Conservation (phyloP, 495 filamentous ascomycete genomes). For the Aspergillus cristatus region DNA sequence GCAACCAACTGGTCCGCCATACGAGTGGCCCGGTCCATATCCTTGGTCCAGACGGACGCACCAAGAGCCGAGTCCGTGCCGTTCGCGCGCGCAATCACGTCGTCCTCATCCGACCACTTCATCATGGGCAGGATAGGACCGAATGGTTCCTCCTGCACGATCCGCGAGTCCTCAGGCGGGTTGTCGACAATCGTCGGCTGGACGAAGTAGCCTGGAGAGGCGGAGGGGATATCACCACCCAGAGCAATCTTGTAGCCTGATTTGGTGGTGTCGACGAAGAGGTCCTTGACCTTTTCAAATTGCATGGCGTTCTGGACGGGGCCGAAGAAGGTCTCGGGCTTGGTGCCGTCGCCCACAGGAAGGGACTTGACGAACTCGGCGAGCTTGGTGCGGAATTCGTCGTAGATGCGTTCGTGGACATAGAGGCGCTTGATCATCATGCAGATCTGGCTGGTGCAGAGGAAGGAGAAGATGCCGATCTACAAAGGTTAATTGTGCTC, state of each 20-base stretch:
- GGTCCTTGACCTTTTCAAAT: conserved; percentile 40
- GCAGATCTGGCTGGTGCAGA: conserved; percentile 44
- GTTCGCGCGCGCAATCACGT: conserved; percentile 46
- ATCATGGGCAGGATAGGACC: conserved; percentile 45
- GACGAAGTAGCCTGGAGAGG: conserved; percentile 37
- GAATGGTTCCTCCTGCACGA: conserved; percentile 35
- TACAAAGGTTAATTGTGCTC: conserved; percentile 3
- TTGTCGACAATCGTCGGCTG: conserved; percentile 47
- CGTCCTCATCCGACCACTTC: conserved; percentile 42
- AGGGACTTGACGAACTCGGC: conserved; percentile 43
- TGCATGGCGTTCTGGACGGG: conserved; percentile 53
- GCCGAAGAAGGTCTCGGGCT: conserved; percentile 33
- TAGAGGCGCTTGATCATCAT: conserved; percentile 55
- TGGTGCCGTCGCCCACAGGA: conserved; percentile 32
- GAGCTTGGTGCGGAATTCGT: conserved; percentile 45
- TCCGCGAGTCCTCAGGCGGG: conserved; percentile 37
- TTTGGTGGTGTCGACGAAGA: conserved; percentile 34
- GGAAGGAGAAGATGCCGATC: conserved; percentile 38
- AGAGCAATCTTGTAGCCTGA: conserved; percentile 29
- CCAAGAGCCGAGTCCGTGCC: conserved; percentile 42
- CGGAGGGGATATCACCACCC: conserved; percentile 15
- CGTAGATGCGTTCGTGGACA: conserved; percentile 57
- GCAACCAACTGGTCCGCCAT: conserved; percentile 43
- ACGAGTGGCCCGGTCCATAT: conserved; percentile 35
- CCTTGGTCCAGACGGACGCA: conserved; percentile 43